Percentiles rank a stretch among this genome's conserved stretches.
Conservation (phyloP, 2,329 filamentous ascomycete genomes). For the Aspergillus eucalypticola region DNA sequence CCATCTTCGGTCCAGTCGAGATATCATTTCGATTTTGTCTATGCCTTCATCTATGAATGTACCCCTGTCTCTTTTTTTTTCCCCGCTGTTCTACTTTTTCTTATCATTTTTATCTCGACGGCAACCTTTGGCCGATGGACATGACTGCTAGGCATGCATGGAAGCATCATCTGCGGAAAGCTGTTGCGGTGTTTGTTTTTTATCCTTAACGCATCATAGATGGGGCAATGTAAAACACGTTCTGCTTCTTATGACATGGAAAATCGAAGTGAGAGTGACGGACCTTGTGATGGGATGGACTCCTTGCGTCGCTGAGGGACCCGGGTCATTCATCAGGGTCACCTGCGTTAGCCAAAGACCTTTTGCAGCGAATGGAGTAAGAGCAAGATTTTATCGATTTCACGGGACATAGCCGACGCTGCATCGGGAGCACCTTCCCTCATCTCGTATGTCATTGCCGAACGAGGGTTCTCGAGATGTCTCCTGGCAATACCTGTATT, state of each 20-base stretch:
- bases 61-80: slow-evolving; percentile 25
- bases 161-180: slow-evolving; percentile 29
- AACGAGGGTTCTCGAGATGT: no score
- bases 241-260: slow-evolving; percentile 9
- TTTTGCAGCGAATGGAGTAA: neutral
- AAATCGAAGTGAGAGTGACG: neutral
- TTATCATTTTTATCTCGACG: slow-evolving; percentile 26
- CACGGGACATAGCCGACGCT: neutral
- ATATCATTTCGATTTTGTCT: slow-evolving; percentile 21
- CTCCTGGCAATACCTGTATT: no score
- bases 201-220: slow-evolving; percentile 37
- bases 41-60: slow-evolving; percentile 29
- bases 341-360: neutral
- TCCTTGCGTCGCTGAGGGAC: no score
- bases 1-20: slow-evolving; percentile 28
- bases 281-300: neutral
- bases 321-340: no score
- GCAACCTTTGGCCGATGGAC: slow-evolving; percentile 26
- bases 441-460: neutral
- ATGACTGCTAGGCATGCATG: slow-evolving; percentile 29
- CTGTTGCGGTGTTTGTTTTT: slow-evolving; percentile 28
- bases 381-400: neutral
- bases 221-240: slow-evolving; percentile 42
- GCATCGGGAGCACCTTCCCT: neutral
- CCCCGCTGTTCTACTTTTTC: slow-evolving; percentile 25